These are phyloP conservation scores for Cercophora samala DNA, from an alignment of 495 filamentous ascomycete genomes.

Conservation along the genomic window DNA sequence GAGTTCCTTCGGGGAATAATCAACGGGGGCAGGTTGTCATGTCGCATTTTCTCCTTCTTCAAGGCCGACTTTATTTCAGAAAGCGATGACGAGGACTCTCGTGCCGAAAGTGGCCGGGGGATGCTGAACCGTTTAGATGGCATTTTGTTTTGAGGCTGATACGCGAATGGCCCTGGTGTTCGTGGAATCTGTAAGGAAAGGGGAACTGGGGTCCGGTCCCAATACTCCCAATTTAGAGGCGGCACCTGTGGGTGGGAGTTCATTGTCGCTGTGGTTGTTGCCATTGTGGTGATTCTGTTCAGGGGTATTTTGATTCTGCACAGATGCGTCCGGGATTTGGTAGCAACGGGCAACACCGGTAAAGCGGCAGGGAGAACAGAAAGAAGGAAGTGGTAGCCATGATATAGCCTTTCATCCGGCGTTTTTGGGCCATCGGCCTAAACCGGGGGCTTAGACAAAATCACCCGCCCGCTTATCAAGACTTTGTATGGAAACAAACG, in stretches of 20 bases:
- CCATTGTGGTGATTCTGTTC: neutral
- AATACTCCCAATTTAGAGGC: neutral
- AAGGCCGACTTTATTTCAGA: neutral
- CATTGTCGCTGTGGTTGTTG: neutral
- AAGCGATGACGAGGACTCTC: neutral
- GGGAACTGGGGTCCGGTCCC: neutral
- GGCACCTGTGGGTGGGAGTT: neutral
- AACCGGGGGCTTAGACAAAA: neutral
- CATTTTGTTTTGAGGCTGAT: neutral
- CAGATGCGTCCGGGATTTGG: neutral
- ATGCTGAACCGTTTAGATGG: neutral
- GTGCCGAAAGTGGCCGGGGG: neutral
- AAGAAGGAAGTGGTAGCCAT: neutral
- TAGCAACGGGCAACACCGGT: neutral
- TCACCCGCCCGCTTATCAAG: neutral
- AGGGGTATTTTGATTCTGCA: neutral
- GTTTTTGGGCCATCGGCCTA: neutral
- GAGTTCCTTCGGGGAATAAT: slow-evolving; percentile 1
- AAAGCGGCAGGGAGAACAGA: neutral
- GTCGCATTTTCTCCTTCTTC: slow-evolving; percentile 7
- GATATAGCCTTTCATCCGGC: neutral
- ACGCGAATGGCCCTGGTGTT: neutral
- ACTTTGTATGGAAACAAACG: neutral
- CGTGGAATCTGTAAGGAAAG: neutral
- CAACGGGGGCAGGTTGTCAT: slow-evolving; percentile 4